These are phyloP conservation scores for Plasmodium berghei DNA, from an alignment of 169 alveolate species.

Conservation along the genomic window DNA sequence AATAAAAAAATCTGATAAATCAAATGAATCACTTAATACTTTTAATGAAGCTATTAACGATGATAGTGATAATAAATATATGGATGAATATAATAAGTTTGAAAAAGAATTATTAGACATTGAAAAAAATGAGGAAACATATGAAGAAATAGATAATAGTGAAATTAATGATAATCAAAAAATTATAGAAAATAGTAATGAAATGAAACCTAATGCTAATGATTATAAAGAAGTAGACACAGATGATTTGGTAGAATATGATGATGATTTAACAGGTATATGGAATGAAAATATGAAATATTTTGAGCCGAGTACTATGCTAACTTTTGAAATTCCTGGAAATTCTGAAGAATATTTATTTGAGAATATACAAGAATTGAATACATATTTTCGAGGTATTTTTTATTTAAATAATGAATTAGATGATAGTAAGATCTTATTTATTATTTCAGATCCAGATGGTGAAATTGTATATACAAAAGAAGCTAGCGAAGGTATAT, in stretches of 20 bases:
- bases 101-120: constrained; percentile 14
- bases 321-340: constrained; percentile 66
- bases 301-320: constrained; percentile 65
- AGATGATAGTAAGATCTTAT: constrained; percentile 42
- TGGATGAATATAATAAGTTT: constrained; percentile 36
- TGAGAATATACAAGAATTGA: constrained; percentile 21
- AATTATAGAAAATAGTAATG: constrained; percentile 6
- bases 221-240: constrained; percentile 39
- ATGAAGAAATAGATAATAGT: background rate
- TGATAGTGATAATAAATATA: constrained; percentile 13
- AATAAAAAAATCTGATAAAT: background rate
- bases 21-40: background rate
- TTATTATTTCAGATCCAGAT: constrained; percentile 66
- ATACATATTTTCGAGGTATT: constrained; percentile 67
- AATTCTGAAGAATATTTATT: constrained; percentile 69
- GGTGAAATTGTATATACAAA: constrained; percentile 33
- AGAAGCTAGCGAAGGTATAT: constrained; percentile 71
- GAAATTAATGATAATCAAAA: background rate
- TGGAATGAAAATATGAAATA: constrained; percentile 74
- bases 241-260: constrained; percentile 9
- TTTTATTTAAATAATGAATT: constrained; percentile 66
- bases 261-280: constrained; percentile 58
- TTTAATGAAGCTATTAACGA: background rate
- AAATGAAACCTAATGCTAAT: constrained; percentile 63
- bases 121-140: constrained; percentile 2